Evolutionary conservation across 495 filamentous ascomycete species (phyloP), one percentile per base, ranked within the genome.

Genomic region (Staphylotrichum tortipilum): DNA sequence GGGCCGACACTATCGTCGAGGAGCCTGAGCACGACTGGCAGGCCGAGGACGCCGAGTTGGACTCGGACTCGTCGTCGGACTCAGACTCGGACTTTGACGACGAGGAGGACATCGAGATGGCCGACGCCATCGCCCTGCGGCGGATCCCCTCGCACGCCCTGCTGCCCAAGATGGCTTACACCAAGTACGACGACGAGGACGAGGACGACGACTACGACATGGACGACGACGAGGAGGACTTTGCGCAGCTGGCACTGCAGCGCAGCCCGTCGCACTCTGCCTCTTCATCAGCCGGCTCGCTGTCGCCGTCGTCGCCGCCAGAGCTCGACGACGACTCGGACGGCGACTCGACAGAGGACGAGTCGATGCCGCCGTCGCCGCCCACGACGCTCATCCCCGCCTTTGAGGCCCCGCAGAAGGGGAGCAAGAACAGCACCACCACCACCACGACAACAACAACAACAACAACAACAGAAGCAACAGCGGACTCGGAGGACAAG

Each of bases 301-400:
- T n/a, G n/a, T n/a, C n/a, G n/a, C 44, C 56, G 18, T 31, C 54
- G 24, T 47, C 49, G 29, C 54, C 61, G 3, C 88, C 89, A 30
- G 89, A 90, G 68, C 80, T 95, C 55, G 75, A 85, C 26, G 74
- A 78, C 60, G 78, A 86, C 57, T 80, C 79, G 49, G 80, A 78
- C 33, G n/a, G n/a, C n/a, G 83, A 86, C 55, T 86, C 84, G 0
- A 75, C 76, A 42, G 78, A 81, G 52, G 79, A 82, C 62, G 79
- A 81, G 57, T 74, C 80, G 24, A 85, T 87, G 76, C 89, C 90
- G 28, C 82, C 85, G n/a, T 94, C 91, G 46, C 90, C 91, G 40
- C 84, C 84, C 4, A 74, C 79, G 2, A 66, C 83, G 49, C 52
- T 69, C 29, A 71, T 89, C 45, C 77, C 84, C 53, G 70, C 81